Conservation (phyloP, 257 asterid genomes). For the Nicotiana tabacum region DNA sequence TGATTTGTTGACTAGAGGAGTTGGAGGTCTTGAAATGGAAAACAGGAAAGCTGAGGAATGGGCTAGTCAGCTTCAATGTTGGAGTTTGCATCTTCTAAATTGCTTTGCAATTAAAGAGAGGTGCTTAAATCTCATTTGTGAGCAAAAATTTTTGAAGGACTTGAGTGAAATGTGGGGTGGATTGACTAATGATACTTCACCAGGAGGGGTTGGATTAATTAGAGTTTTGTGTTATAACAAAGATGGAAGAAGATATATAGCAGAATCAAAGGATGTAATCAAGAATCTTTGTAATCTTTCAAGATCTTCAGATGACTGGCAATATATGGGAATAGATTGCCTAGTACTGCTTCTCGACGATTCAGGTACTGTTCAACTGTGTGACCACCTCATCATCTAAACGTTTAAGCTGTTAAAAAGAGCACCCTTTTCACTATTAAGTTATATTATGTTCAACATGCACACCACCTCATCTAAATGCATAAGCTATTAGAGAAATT, state of each 20-base stretch:
- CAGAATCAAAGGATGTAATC: conserved; percentile 38
- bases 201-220: conserved; percentile 62
- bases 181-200: conserved; percentile 49
- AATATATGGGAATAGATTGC: conserved; percentile 79
- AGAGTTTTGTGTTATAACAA: conserved; percentile 56
- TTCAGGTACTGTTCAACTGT: conserved; percentile 21
- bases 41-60: conserved; percentile 79
- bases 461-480: not conserved
- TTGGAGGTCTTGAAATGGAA: conserved; percentile 55
- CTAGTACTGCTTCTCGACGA: conserved; percentile 66
- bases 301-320: conserved; percentile 83
- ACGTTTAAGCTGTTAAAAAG: too few relatives aligned
- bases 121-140: conserved; percentile 51
- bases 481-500: not conserved
- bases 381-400: not conserved
- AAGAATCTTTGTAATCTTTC: conserved; percentile 59
- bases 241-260: conserved; percentile 50
- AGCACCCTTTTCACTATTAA: not conserved
- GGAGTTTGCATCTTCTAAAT: conserved; percentile 74
- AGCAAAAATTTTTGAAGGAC: conserved; percentile 35
- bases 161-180: conserved; percentile 81
- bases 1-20: conserved; percentile 62
- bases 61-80: conserved; percentile 79
- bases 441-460: not conserved
- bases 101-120: conserved; percentile 68